These are phyloP conservation scores for Entonaema liquescens DNA, from an alignment of 495 filamentous ascomycete genomes.

Conservation along the genomic window DNA sequence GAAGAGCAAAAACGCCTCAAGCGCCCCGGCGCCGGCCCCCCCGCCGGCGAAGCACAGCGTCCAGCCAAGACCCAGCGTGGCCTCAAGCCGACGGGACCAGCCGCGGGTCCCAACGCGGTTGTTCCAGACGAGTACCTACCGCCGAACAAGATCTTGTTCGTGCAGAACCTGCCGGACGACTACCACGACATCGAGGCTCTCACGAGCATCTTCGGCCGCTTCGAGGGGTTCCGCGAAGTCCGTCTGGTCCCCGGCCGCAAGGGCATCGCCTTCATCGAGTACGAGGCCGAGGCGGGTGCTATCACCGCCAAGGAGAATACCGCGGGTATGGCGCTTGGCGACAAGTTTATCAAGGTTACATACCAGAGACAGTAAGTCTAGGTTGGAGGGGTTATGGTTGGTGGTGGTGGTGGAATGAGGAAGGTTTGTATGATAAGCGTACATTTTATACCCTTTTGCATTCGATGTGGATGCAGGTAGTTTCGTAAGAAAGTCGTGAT, in stretches of 20 bases:
- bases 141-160: conserved; percentile 96
- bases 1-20: conserved; percentile 87
- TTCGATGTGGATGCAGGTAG: not conserved
- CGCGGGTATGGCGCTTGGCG: conserved; percentile 84
- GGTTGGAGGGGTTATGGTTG: not conserved
- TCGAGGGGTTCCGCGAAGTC: conserved; percentile 94
- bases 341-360: conserved; percentile 76
- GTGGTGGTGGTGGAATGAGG: not conserved
- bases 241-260: conserved; percentile 85
- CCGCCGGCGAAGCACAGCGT: conserved; percentile 63
- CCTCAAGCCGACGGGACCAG: conserved; percentile 75
- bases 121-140: conserved; percentile 97
- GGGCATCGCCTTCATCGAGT: conserved; percentile 96
- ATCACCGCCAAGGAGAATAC: conserved; percentile 96
- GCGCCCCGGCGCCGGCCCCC: conserved; percentile 65
- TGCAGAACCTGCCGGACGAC: conserved; percentile 90
- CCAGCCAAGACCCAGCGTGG: conserved; percentile 79
- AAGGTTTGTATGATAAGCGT: conserved; percentile 28
- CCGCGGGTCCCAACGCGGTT: conserved; percentile 63
- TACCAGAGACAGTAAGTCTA: conserved; percentile 82
- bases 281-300: conserved; percentile 86
- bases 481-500: conserved; percentile 1
- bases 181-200: conserved; percentile 83
- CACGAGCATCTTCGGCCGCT: conserved; percentile 81
- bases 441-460: conserved; percentile 23